A percentile compares a stretch with the other conserved stretches of the same genome.
Evolutionary conservation across 2,329 filamentous ascomycete genomes (phyloP).

Genomic region (Clarireedia sp.): DNA sequence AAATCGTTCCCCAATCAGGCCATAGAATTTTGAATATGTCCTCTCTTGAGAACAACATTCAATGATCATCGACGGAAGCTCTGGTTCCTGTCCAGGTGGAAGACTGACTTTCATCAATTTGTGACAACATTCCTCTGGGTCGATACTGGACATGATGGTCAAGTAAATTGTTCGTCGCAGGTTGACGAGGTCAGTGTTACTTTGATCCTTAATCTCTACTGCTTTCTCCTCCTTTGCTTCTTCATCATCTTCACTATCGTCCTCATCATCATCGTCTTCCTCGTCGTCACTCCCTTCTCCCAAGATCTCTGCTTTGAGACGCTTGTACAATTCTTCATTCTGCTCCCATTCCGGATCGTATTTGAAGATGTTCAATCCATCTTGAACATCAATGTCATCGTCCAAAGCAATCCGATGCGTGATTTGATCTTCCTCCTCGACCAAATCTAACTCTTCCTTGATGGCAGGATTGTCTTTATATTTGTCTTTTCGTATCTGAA

Average conservation of each 20-base stretch:
- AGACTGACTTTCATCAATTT: conserved; percentile 93
- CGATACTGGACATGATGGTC: conserved; percentile 93
- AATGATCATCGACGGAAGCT: conserved; percentile 93
- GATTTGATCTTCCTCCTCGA: conserved; percentile 97
- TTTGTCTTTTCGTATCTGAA: conserved; percentile 90
- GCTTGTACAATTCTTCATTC: conserved; percentile 83
- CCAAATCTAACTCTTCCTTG: conserved; percentile 86
- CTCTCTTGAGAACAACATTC: conserved; percentile 96
- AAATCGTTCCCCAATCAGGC: conserved; percentile 87
- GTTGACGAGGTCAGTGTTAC: conserved; percentile 91
- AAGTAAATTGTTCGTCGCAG: conserved; percentile 91
- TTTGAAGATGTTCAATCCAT: conserved; percentile 92
- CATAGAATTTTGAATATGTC: conserved; percentile 96
- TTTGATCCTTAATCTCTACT: conserved; percentile 96
- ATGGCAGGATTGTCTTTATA: conserved; percentile 92
- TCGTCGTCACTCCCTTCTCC: conserved; percentile 87
- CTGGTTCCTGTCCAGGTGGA: conserved; percentile 76
- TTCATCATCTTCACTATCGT: conserved; percentile 62
- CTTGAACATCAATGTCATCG: conserved; percentile 76
- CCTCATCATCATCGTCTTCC: conserved; percentile 53
- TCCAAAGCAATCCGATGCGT: conserved; percentile 80
- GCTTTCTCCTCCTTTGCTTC: conserved; percentile 72
- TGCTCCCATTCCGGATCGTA: conserved; percentile 84
- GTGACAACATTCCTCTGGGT: conserved; percentile 94
- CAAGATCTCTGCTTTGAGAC: conserved; percentile 85